These are phyloP conservation scores for Phaffia australis DNA, from an alignment of 768 basidiomycete genomes.

Conservation along the genomic window DNA sequence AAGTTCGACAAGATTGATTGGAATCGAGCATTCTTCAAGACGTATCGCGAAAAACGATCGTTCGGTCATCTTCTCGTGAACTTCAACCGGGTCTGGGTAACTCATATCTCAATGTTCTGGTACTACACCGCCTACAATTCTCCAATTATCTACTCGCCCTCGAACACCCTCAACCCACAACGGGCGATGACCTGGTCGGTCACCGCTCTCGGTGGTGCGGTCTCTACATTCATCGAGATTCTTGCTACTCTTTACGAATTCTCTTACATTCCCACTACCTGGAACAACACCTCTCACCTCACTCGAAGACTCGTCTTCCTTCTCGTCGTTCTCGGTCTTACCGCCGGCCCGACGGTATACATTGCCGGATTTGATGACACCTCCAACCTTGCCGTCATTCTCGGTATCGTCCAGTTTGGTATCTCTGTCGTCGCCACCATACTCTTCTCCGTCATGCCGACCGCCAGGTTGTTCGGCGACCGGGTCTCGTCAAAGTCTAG, in stretches of 20 bases:
- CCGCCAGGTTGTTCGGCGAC: constrained; percentile 97
- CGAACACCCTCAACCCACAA: constrained; percentile 44
- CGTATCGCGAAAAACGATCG: constrained; percentile 93
- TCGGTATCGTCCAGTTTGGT: constrained; percentile 93
- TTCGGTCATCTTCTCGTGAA: constrained; percentile 96
- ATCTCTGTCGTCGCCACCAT: constrained; percentile 77
- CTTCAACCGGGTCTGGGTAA: constrained; percentile 99
- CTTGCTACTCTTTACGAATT: constrained; percentile 87
- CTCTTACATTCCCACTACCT: constrained; percentile 93
- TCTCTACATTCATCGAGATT: constrained; percentile 95
- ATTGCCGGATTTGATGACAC: constrained; percentile 70
- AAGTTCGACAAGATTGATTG: constrained; percentile 94
- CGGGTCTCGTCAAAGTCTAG: constrained; percentile 87
- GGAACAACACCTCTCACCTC: constrained; percentile 96
- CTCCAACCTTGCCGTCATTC: constrained; percentile 63
- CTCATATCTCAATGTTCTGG: constrained; percentile 88
- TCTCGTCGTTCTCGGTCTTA: constrained; percentile 76
- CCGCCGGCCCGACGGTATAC: constrained; percentile 88
- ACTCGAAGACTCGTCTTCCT: constrained; percentile 84
- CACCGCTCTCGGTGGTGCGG: constrained; percentile 84
- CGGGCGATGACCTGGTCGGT: constrained; percentile 84
- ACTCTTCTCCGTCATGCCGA: constrained; percentile 83
- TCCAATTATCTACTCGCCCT: constrained; percentile 58
- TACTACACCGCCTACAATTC: constrained; percentile 94
- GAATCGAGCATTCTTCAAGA: constrained; percentile 96